A percentile compares a stretch with the other conserved stretches of the same genome.
Conservation (phyloP, 73 alveolate genomes). For the Symbiodinium natans region DNA sequence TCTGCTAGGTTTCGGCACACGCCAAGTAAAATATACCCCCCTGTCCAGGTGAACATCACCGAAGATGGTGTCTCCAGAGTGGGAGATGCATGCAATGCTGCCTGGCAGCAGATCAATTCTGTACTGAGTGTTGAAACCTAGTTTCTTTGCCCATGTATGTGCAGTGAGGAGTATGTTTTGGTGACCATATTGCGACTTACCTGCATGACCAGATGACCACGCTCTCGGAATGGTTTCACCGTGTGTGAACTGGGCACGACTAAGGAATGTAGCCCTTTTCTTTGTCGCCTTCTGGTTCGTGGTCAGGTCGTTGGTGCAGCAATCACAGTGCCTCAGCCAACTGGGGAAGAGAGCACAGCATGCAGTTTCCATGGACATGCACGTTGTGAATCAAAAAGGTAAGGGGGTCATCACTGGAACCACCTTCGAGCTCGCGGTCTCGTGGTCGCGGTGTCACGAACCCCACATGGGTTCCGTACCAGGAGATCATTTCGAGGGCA, state of each 20-base stretch:
- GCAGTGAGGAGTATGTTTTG: constrained; percentile 20
- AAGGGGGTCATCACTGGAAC: no score
- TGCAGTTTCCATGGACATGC: no score
- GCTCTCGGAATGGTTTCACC: not conserved
- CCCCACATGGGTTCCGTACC: no score
- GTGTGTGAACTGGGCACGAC: not conserved
- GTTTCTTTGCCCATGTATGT: not conserved
- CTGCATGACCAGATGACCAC: not conserved
- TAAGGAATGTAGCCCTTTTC: constrained; percentile 73
- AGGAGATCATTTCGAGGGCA: no score
- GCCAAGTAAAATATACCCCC: no score
- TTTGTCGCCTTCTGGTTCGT: constrained; percentile 33
- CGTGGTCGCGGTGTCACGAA: no score
- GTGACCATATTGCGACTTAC: constrained; percentile 44
- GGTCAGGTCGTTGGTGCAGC: constrained; percentile 40
- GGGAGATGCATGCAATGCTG: constrained; percentile 38
- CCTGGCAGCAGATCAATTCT: not conserved
- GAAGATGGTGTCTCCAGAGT: constrained; percentile 9
- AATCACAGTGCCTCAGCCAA: constrained; percentile 27
- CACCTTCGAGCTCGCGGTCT: no score
- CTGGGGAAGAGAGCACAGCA: not conserved
- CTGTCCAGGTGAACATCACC: constrained; percentile 52
- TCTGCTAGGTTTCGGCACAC: not conserved
- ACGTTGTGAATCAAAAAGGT: no score
- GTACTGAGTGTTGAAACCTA: not conserved